Base-by-base conservation (phyloP, 176 grass and related monocot genomes). In the Avena sativa region DNA sequence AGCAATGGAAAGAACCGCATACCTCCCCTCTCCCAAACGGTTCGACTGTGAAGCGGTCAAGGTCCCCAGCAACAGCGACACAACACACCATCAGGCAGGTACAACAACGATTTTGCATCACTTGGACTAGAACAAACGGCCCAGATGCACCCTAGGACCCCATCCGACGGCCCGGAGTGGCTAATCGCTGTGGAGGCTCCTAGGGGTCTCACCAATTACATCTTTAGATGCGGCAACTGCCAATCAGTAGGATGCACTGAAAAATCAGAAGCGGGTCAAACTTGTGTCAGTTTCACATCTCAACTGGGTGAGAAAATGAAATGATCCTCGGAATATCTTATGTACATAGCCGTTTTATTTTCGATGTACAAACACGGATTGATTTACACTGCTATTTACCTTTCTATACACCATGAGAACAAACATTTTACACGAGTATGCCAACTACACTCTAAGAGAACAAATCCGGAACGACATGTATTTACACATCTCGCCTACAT, bases 401-500 rank as follows among this genome's bases (percentile, higher is more conserved):
- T 59, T 81, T 76, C 19, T 76, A 67, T 50, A 17, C 76, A 86
- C 55, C 9, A 81, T 8, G 40, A 28, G 12, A 34, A 51, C 52
- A 79, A 15, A 8, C 68, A 79, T 68, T 63, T 65, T 15, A 28
- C 71, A 50, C 12, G 38, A 32, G 19, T 38, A 15, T 84, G 57
- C 15, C 44, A 51, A 34, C 19, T 43, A 67, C 11, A 36, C 28
- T 40, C 34, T 44, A 83, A 40, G 26, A 51, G 4, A 74, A 57
- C 74, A n/a, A 16, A 48, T 7, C 34, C 11, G 1, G 9, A 20
- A 81, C 8, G 19, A 21, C 34, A 81, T 48, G n/a, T 60, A 75
- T 74, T 79, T 93, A 96, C 61, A 94, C 94, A 50, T 87, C 74
- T 80, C 85, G 92, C 80, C 94, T 90, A 78, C 90, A 97, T 43